A percentile compares a stretch with the other conserved stretches of the same genome.
Conservation (phyloP, 2,329 filamentous ascomycete species). For the Trichoderma semiorbis region DNA sequence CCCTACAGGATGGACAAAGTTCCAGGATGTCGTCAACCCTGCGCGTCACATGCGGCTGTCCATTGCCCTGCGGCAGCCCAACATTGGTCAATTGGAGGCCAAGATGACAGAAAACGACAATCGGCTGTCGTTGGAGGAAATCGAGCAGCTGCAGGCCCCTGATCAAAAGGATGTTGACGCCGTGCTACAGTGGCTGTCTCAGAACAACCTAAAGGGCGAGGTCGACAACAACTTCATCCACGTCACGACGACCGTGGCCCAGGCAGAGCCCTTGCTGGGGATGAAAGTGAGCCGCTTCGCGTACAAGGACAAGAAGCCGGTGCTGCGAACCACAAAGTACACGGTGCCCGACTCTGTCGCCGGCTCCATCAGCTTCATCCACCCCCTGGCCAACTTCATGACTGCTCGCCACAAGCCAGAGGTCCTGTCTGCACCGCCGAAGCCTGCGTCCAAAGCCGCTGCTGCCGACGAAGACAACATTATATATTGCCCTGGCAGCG, state of each 20-base stretch:
- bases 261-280: constrained; percentile 40
- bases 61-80: constrained; percentile 33
- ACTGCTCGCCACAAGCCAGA: constrained; percentile 34
- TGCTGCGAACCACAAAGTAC: constrained; percentile 45
- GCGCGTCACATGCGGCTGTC: constrained; percentile 29
- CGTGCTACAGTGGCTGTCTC: constrained; percentile 42
- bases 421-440: not conserved
- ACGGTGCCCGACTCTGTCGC: constrained; percentile 40
- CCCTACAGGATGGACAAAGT: constrained; percentile 31
- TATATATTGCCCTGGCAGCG: constrained; percentile 20
- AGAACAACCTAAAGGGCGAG: constrained; percentile 35
- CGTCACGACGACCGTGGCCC: constrained; percentile 39
- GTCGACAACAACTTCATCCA: constrained; percentile 41
- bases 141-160: constrained; percentile 36
- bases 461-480: not conserved
- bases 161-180: constrained; percentile 31
- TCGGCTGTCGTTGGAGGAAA: constrained; percentile 37
- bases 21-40: constrained; percentile 24
- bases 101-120: constrained; percentile 24
- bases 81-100: constrained; percentile 27
- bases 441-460: not conserved
- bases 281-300: constrained; percentile 41
- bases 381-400: constrained; percentile 50
- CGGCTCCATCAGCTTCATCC: constrained; percentile 43
- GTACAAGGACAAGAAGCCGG: constrained; percentile 35